Base-by-base conservation (phyloP, 78 protist genomes). In the Emiliania huxleyi region DNA sequence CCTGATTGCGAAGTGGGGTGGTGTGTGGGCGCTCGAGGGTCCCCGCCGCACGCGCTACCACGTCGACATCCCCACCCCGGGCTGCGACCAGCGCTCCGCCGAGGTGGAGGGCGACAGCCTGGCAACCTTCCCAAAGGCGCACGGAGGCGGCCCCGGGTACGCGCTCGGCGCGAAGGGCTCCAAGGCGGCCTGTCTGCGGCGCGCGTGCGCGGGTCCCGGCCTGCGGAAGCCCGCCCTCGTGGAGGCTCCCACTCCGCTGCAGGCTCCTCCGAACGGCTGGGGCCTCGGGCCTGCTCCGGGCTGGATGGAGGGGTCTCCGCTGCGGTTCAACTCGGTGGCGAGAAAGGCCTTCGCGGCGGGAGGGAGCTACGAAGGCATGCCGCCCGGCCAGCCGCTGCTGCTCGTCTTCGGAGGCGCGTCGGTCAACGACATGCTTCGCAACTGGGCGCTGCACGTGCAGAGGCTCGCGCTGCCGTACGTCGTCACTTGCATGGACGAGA, bases 371-470 rank as follows among this genome's bases (percentile, higher is more conserved):
- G 33, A 4, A 8, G 18, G 42, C 21, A 4, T 40, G 48, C 23
- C 25, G 8, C 33, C 11, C 35, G 85, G 85, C 85, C 35, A 77
- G 46, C 85, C 85, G 23, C 85, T 77, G 46, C 85, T 77, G 19
- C 33, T 81, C 56, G 52, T 44, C 37, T 81, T 81, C 22, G 89
- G 89, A 19, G 38, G 56, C 56, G 89, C 56, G 26, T 44, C 89
- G 37, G 52, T 81, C n/a, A 81, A 44, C n/a, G 89, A 81, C 56
- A 42, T 81, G 38, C 52, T 81, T 52, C 89, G 29, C 89, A 81
- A 81, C 89, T 81, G 89, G 89, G 52, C 52, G 56, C 21, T 0
- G 21, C 89, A 81, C 38, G 89, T 44, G 89, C 35, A 4, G 42
- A 33, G 18, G 44, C 44, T 40, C 33, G n/a, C 29, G 33, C 2